Conservation (phyloP, 169 alveolate genomes). For the Condylostoma magnum region DNA sequence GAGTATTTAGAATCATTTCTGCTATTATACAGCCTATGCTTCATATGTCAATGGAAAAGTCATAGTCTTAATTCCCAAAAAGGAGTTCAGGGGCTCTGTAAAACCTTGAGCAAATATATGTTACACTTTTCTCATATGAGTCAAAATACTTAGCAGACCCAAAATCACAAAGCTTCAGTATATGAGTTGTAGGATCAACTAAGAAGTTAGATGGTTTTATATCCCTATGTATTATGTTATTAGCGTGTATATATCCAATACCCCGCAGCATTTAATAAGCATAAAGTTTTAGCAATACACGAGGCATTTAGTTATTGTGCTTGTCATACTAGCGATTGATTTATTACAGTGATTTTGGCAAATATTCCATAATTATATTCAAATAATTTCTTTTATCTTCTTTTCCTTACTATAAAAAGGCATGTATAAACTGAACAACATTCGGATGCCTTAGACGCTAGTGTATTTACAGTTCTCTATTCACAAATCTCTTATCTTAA, state of each 20-base stretch:
- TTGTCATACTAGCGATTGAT: slow-evolving; percentile 88
- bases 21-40: slow-evolving; percentile 96
- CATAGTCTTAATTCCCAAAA: slow-evolving; percentile 96
- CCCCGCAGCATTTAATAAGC: slow-evolving; percentile 94
- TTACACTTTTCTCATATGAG: slow-evolving; percentile 90
- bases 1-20: slow-evolving; percentile 92
- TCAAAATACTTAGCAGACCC: slow-evolving; percentile 94
- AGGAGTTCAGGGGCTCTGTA: slow-evolving; percentile 99
- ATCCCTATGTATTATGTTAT: slow-evolving; percentile 96
- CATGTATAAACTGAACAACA: slow-evolving; percentile 89
- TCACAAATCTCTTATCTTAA: slow-evolving; percentile 94
- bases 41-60: slow-evolving; percentile 96
- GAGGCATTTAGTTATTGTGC: slow-evolving; percentile 87
- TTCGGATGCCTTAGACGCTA: slow-evolving; percentile 93
- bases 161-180: slow-evolving; percentile 94
- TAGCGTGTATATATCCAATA: slow-evolving; percentile 91
- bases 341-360: slow-evolving; percentile 94
- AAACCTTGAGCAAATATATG: slow-evolving; percentile 96
- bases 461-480: slow-evolving; percentile 95
- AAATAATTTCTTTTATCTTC: slow-evolving; percentile 74
- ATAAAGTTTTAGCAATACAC: slow-evolving; percentile 89
- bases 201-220: slow-evolving; percentile 97
- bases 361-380: slow-evolving; percentile 97
- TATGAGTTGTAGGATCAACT: slow-evolving; percentile 91
- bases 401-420: slow-evolving; percentile 84